Evolutionary conservation across 768 basidiomycete species (phyloP).

Genomic region (Leccinum ochraceum): DNA sequence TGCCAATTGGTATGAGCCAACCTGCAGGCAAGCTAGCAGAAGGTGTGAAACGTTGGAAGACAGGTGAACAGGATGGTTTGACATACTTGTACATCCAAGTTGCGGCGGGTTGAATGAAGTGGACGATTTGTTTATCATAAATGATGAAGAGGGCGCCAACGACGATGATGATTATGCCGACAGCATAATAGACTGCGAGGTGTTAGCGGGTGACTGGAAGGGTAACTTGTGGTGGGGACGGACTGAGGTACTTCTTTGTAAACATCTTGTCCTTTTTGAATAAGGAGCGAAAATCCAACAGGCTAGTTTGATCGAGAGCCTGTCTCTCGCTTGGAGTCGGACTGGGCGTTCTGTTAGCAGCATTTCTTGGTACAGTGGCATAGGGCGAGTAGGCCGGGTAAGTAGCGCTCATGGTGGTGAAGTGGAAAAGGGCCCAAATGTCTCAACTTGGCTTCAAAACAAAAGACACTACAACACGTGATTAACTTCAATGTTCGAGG

Average conservation of each 20-base stretch:
- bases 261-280: slow-evolving; percentile 53
- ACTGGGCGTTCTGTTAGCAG: slow-evolving; percentile 51
- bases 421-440: background rate
- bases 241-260: slow-evolving; percentile 57
- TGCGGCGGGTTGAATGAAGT: slow-evolving; percentile 46
- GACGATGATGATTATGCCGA: slow-evolving; percentile 46
- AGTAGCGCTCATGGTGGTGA: background rate
- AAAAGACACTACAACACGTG: background rate
- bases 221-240: slow-evolving; percentile 22
- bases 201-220: slow-evolving; percentile 1
- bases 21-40: slow-evolving; percentile 51
- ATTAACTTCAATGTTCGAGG: background rate
- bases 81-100: slow-evolving; percentile 45
- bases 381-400: background rate
- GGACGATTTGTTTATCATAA: slow-evolving; percentile 62
- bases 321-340: slow-evolving; percentile 62
- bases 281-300: slow-evolving; percentile 48
- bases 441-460: background rate
- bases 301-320: slow-evolving; percentile 40
- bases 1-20: slow-evolving; percentile 77
- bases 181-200: slow-evolving; percentile 48
- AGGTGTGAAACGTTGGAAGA: background rate
- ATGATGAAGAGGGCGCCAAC: slow-evolving; percentile 55
- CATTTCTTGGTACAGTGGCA: background rate
- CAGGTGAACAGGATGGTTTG: background rate